These are phyloP conservation scores for Pinus taeda DNA, from an alignment of 75 land plant genomes.

Conservation along the genomic window DNA sequence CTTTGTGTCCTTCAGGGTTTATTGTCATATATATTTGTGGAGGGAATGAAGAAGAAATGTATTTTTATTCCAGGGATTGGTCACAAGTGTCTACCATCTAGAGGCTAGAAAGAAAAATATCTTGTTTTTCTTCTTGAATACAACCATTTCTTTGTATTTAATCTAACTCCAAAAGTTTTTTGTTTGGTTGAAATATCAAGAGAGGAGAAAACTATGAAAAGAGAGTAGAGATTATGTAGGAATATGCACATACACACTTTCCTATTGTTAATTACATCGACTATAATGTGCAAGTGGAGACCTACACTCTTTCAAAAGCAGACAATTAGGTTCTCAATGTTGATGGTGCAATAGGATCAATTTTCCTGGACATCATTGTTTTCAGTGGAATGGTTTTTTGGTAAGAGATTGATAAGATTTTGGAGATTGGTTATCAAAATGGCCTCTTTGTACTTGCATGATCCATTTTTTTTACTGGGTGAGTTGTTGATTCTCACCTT, in stretches of 20 bases:
- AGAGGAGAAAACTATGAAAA: conserved; percentile 97
- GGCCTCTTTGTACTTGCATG: conserved; percentile 97
- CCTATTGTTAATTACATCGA: conserved; percentile 98
- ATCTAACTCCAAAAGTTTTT: not conserved
- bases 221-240: conserved; percentile 88
- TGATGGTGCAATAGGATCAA: conserved; percentile 96
- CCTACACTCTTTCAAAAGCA: conserved; percentile 90
- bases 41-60: conserved; percentile 97
- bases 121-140: not conserved
- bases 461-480: conserved; percentile 98
- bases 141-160: not conserved
- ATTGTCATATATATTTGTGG: conserved; percentile 89
- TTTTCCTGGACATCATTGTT: conserved; percentile 89
- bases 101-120: not conserved
- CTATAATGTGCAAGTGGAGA: conserved; percentile 92
- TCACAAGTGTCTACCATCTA: conserved; percentile 63
- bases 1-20: conserved; percentile 45
- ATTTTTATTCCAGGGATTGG: conserved; percentile 99
- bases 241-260: conserved; percentile 80
- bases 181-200: conserved; percentile 69
- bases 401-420: conserved; percentile 92
- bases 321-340: conserved; percentile 93
- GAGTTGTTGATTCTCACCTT: conserved; percentile 10
- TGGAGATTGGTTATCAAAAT: conserved; percentile 93
- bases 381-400: conserved; percentile 93